Evolutionary conservation across 371 early-diverging fungal species (phyloP).

Genomic region (Lichtheimia corymbifera): DNA sequence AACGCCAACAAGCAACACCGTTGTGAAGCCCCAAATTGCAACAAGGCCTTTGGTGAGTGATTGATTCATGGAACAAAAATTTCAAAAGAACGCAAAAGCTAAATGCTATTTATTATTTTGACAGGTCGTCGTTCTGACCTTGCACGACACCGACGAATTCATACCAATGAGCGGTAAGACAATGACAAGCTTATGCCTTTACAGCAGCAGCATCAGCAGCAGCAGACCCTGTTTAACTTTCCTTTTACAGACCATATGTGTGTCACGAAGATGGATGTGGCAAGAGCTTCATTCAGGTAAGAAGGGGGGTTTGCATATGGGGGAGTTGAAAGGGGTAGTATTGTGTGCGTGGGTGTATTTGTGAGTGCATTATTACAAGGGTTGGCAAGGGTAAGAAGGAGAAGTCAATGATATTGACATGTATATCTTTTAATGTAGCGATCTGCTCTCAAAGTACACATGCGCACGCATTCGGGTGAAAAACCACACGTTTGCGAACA

Average conservation of each 20-base stretch:
- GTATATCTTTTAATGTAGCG: constrained; percentile 45
- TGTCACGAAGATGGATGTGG: constrained; percentile 68
- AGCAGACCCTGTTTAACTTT: not conserved
- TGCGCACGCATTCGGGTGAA: constrained; percentile 82
- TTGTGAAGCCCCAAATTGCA: constrained; percentile 65
- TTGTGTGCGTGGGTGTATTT: no score
- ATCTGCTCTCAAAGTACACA: constrained; percentile 79
- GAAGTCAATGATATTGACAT: not conserved
- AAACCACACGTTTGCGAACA: constrained; percentile 73
- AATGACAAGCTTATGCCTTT: not conserved
- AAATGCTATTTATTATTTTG: not conserved
- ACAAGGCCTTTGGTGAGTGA: constrained; percentile 65
- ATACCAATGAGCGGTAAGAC: constrained; percentile 65
- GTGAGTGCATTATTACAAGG: no score
- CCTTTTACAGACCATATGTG: constrained; percentile 52
- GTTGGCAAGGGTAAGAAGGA: not conserved
- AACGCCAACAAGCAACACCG: constrained; percentile 53
- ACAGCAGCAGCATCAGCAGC: not conserved
- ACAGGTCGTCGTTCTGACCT: constrained; percentile 70
- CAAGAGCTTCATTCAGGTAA: constrained; percentile 69
- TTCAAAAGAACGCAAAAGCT: not conserved
- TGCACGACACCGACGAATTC: constrained; percentile 76
- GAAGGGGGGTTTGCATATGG: not conserved
- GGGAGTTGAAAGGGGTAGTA: no score
- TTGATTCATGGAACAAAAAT: not conserved